Conservation (phyloP, 345 rosid species). For the Kernera saxatilis region DNA sequence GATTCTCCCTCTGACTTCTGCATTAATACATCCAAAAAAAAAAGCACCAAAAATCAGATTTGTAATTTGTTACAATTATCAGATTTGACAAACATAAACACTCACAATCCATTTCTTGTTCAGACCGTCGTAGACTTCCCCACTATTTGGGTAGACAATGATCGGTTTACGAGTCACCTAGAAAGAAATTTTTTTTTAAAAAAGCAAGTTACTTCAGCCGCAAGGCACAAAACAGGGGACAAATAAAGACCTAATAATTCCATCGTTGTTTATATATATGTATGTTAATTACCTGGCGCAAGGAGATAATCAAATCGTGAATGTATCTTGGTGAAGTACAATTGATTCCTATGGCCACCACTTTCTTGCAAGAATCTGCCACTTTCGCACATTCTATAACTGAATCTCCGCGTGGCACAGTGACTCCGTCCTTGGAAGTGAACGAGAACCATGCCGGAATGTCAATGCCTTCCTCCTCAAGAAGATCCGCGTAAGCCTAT, state of each 20-base stretch:
- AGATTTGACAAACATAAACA: background rate
- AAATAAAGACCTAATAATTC: background rate
- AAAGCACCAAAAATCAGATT: background rate
- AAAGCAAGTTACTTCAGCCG: background rate
- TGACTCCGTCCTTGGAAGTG: constrained; percentile 62
- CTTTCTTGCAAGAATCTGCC: constrained; percentile 68
- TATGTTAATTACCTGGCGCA: constrained; percentile 38
- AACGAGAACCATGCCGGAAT: constrained; percentile 90
- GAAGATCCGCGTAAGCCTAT: constrained; percentile 85
- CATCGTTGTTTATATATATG: background rate
- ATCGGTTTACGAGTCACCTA: constrained; percentile 73
- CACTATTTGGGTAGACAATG: constrained; percentile 76
- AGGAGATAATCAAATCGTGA: constrained; percentile 48
- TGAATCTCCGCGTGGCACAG: constrained; percentile 70
- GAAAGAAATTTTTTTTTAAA: background rate
- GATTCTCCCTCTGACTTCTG: constrained; percentile 53
- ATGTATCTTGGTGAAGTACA: constrained; percentile 79
- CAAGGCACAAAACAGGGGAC: constrained; percentile 2
- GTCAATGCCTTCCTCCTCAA: constrained; percentile 54
- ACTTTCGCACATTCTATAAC: constrained; percentile 60
- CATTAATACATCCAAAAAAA: background rate
- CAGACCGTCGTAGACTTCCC: constrained; percentile 64
- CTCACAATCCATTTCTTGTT: constrained; percentile 78
- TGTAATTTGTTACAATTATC: background rate
- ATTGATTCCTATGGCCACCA: constrained; percentile 76